Conservation (phyloP, 345 rosid species). For the Raphanus sativus region DNA sequence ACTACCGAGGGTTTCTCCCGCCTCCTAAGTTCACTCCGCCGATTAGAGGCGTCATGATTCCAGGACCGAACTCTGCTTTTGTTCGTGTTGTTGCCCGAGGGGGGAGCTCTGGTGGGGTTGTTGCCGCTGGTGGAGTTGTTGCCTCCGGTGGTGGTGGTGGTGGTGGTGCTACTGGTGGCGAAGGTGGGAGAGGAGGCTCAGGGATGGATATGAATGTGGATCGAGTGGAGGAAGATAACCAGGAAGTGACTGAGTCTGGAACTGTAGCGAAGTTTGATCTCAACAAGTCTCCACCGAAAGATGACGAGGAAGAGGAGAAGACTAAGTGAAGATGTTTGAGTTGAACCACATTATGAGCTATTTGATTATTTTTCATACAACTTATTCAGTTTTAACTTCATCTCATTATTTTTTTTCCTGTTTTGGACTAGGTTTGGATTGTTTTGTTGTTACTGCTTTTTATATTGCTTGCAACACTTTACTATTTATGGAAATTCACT, state of each 20-base stretch:
- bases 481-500: background rate
- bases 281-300: constrained; percentile 26
- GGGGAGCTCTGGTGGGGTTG: background rate
- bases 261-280: constrained; percentile 11
- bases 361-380: background rate
- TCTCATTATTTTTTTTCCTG: background rate
- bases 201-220: constrained; percentile 23
- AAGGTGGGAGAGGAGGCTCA: background rate
- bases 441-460: background rate
- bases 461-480: background rate
- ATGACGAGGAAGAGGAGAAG: background rate
- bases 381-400: background rate
- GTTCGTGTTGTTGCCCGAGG: background rate
- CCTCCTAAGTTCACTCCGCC: constrained; percentile 39
- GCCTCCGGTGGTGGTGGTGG: background rate
- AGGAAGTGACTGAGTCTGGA: background rate
- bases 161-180: background rate
- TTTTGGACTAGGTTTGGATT: background rate
- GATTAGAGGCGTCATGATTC: background rate
- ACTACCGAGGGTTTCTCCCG: constrained; percentile 16
- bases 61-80: constrained; percentile 10
- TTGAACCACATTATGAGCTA: background rate
- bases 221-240: background rate
- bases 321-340: background rate
- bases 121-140: background rate